These are phyloP conservation scores for Ophiobolus disseminans DNA, from an alignment of 2,329 filamentous ascomycete species.

Conservation along the genomic window DNA sequence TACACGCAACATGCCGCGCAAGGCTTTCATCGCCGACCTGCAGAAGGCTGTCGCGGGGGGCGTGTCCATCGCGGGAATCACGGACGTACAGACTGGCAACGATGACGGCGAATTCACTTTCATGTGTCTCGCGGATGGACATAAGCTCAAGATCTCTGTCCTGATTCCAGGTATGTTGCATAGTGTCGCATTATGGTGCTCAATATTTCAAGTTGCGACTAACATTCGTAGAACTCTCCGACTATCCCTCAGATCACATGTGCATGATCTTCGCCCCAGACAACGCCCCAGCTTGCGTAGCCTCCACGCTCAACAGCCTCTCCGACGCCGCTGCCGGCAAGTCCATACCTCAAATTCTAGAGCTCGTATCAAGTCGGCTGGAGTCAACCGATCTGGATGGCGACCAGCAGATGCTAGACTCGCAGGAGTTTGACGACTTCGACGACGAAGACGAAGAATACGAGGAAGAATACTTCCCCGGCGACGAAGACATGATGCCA, in stretches of 20 bases:
- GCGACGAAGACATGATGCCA: conserved; percentile 49
- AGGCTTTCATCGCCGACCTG: conserved; percentile 69
- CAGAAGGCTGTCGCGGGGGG: conserved; percentile 49
- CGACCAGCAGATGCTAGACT: conserved; percentile 53
- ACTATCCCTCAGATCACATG: conserved; percentile 66
- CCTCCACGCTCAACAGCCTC: conserved; percentile 54
- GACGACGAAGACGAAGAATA: conserved; percentile 40
- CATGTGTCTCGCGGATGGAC: conserved; percentile 44
- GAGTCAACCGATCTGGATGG: conserved; percentile 50
- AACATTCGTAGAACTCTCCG: conserved; percentile 58
- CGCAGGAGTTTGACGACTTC: conserved; percentile 43
- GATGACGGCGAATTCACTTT: conserved; percentile 78
- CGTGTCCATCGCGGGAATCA: conserved; percentile 57
- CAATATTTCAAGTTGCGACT: conserved; percentile 9
- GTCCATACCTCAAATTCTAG: conserved; percentile 58
- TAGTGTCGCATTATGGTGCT: no score
- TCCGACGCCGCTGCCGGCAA: conserved; percentile 53
- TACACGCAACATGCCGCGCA: conserved; percentile 65
- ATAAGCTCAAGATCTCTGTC: conserved; percentile 49
- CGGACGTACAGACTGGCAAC: conserved; percentile 65
- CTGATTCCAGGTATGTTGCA: conserved; percentile 39
- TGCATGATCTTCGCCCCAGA: conserved; percentile 65
- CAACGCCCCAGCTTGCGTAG: conserved; percentile 53
- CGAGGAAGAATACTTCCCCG: conserved; percentile 44
- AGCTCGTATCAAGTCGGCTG: conserved; percentile 51